phyloP scores from a whole-genome alignment of 1,139 yeast species.

The Saccharomyces hybrid region DNA sequence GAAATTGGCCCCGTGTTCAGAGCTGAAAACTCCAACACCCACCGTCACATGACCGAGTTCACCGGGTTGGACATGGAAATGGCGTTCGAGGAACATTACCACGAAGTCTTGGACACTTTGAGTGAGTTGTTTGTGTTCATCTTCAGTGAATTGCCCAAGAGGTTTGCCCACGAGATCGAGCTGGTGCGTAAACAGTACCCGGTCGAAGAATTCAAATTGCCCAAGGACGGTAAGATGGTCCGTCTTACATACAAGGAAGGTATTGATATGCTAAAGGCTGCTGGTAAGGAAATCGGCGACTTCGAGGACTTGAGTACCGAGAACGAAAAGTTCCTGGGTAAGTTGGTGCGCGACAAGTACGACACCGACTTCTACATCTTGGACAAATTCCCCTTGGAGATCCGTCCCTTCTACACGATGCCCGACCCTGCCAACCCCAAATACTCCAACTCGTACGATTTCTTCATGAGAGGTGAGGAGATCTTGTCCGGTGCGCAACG shows the following conservation, averaged over 20 bases:
- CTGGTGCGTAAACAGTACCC: constrained; percentile 92
- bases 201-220: constrained; percentile 92
- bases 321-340: constrained; percentile 88
- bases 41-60: constrained; percentile 98
- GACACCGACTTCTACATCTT: constrained; percentile 96
- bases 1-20: constrained; percentile 98
- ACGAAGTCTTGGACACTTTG: constrained; percentile 81
- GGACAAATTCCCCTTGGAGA: constrained; percentile 94
- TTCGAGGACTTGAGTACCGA: constrained; percentile 89
- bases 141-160: constrained; percentile 69
- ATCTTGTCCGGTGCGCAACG: constrained; percentile 98
- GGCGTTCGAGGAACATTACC: constrained; percentile 97
- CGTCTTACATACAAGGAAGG: constrained; percentile 87
- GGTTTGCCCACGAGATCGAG: constrained; percentile 80
- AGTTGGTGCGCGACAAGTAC: constrained; percentile 83
- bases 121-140: constrained; percentile 84
- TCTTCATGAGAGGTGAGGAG: constrained; percentile 99
- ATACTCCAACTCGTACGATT: constrained; percentile 93
- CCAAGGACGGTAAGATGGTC: constrained; percentile 85
- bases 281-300: constrained; percentile 76
- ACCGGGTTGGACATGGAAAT: constrained; percentile 95
- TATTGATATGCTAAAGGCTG: constrained; percentile 75
- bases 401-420: constrained; percentile 99
- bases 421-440: constrained; percentile 89
- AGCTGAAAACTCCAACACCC: constrained; percentile 98